These are phyloP conservation scores for Blastomyces parvus DNA, from an alignment of 2,329 filamentous ascomycete genomes.

Conservation along the genomic window DNA sequence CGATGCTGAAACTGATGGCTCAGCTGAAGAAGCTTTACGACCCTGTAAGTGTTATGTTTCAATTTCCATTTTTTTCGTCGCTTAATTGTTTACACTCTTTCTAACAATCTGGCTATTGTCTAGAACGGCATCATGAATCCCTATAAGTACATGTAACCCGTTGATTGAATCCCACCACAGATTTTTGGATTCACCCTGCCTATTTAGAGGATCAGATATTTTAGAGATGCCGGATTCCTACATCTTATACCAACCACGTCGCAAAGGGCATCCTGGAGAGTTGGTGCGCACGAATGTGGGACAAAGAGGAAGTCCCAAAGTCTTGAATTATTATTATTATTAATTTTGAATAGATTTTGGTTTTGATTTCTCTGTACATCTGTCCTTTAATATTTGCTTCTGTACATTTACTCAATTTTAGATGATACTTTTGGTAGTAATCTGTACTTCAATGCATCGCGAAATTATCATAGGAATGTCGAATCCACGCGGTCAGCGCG, in stretches of 20 bases:
- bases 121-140: constrained; percentile 98
- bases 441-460: no score
- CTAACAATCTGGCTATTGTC: constrained; percentile 16
- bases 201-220: neutral
- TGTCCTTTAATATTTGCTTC: neutral
- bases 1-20: constrained; percentile 84
- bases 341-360: neutral
- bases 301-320: neutral
- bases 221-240: neutral
- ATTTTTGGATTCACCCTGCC: neutral
- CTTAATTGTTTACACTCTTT: constrained; percentile 1
- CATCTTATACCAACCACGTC: neutral
- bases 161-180: constrained; percentile 7
- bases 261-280: neutral
- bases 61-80: neutral
- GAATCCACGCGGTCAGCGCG: neutral
- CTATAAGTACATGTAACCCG: constrained; percentile 73
- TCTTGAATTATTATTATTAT: neutral
- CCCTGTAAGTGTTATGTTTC: constrained; percentile 54
- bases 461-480: no score
- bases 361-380: neutral
- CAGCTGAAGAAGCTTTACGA: constrained; percentile 91
- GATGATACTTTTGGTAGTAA: neutral
- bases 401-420: neutral
- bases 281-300: neutral